Evolutionary conservation across 352 stramenopile species (phyloP).

Genomic region (Phytophthora constricta): DNA sequence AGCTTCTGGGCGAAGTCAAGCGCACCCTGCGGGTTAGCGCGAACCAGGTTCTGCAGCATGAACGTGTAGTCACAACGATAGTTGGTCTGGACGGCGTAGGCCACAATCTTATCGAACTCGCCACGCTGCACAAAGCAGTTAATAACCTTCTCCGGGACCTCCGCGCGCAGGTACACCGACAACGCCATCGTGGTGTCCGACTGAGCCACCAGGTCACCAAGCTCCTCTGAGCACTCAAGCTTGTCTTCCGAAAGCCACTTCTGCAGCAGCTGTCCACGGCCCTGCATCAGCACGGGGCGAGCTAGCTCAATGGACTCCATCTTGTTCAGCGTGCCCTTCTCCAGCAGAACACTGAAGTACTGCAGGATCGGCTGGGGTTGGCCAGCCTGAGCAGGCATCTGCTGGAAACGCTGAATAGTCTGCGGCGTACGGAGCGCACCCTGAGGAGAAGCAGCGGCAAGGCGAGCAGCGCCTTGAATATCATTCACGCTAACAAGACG

Average conservation of each 20-base stretch:
- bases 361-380: conserved; percentile 98
- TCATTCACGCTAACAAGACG: conserved; percentile 89
- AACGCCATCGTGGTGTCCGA: conserved; percentile 98
- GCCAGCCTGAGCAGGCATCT: conserved; percentile 96
- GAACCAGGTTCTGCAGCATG: conserved; percentile 99
- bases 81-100: conserved; percentile 94
- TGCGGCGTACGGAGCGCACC: conserved; percentile 96
- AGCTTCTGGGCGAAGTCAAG: conserved; percentile 99
- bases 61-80: conserved; percentile 99
- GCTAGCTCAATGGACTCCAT: conserved; percentile 99
- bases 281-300: conserved; percentile 97
- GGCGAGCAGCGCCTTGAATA: conserved; percentile 83
- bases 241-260: conserved; percentile 99
- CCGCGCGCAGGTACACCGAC: conserved; percentile 97
- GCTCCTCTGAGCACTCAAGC: conserved; percentile 97
- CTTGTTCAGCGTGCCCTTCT: conserved; percentile 98
- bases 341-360: conserved; percentile 99
- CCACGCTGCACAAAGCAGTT: conserved; percentile 99
- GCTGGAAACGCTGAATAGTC: conserved; percentile 99
- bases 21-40: conserved; percentile 97
- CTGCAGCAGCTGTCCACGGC: conserved; percentile 97
- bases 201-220: conserved; percentile 96
- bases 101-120: conserved; percentile 99
- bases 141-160: conserved; percentile 99
- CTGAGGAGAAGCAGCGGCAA: conserved; percentile 92